These are phyloP conservation scores for Ustilago tritici DNA, from an alignment of 1,284 basidiomycete genomes.

Conservation along the genomic window DNA sequence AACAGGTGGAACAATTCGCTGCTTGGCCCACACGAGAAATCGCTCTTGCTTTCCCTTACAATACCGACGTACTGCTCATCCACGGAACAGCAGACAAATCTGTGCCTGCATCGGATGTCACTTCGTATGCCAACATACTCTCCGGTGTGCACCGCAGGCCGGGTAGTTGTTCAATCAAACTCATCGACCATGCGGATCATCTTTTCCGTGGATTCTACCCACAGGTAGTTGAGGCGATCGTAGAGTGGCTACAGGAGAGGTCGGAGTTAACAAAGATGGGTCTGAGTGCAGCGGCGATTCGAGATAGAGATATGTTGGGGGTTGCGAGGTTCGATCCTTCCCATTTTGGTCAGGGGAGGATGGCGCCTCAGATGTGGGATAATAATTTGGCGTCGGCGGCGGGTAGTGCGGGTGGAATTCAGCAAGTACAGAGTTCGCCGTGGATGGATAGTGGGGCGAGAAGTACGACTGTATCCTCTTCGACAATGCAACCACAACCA, in stretches of 20 bases:
- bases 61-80: constrained; percentile 55
- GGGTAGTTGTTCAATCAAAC: constrained; percentile 38
- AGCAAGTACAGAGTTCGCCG: background rate
- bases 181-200: constrained; percentile 60
- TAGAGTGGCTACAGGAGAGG: constrained; percentile 43
- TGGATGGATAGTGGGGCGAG: constrained; percentile 14
- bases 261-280: constrained; percentile 37
- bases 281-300: constrained; percentile 33
- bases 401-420: background rate
- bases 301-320: constrained; percentile 33
- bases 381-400: constrained; percentile 18
- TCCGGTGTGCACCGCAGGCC: constrained; percentile 28
- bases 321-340: constrained; percentile 31
- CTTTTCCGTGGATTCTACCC: constrained; percentile 52
- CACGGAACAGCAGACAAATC: constrained; percentile 56
- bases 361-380: constrained; percentile 20
- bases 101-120: constrained; percentile 52
- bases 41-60: constrained; percentile 46
- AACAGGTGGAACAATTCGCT: constrained; percentile 55
- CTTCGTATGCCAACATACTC: constrained; percentile 48
- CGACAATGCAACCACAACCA: background rate
- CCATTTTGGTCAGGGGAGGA: constrained; percentile 16
- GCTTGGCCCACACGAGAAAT: constrained; percentile 42
- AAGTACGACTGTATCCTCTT: background rate
- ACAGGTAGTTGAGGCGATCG: constrained; percentile 54